Conservation (phyloP, 2,329 filamentous ascomycete genomes). For the Byssoonygena ceratinophila region DNA sequence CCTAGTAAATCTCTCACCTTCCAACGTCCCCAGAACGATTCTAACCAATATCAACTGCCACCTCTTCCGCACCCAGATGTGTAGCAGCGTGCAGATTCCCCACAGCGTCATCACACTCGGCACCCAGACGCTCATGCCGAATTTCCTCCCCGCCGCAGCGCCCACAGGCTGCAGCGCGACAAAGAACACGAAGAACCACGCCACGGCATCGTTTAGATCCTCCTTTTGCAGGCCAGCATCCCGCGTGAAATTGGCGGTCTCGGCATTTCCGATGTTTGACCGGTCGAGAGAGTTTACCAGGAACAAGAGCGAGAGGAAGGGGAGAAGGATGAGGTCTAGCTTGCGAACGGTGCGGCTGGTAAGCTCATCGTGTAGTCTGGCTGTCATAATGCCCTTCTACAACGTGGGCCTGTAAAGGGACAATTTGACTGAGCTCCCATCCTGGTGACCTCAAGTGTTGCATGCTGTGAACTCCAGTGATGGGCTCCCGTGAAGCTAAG, state of each 20-base stretch:
- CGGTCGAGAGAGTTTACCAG: conserved; percentile 46
- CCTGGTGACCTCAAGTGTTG: too few species aligned
- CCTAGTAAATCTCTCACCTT: conserved; percentile 31
- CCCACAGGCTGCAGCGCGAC: conserved; percentile 49
- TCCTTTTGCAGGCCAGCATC: conserved; percentile 44
- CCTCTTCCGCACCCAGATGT: conserved; percentile 37
- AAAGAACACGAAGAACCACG: conserved; percentile 50
- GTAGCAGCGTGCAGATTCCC: conserved; percentile 41
- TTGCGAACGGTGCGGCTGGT: conserved; percentile 28
- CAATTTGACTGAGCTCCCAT: too few species aligned
- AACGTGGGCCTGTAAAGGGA: too few species aligned
- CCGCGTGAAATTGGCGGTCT: conserved; percentile 48
- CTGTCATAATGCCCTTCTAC: conserved; percentile 7
- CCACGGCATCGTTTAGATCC: conserved; percentile 48
- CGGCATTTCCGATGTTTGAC: conserved; percentile 46
- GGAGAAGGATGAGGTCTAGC: conserved; percentile 42
- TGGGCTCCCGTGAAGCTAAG: background rate
- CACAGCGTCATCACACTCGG: conserved; percentile 47
- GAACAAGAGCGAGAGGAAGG: conserved; percentile 44
- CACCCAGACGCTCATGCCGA: conserved; percentile 46
- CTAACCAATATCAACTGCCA: conserved; percentile 41
- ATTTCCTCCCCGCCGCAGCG: conserved; percentile 34
- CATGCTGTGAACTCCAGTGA: background rate
- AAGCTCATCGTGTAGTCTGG: conserved; percentile 3
- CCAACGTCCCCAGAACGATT: conserved; percentile 39